Conservation (phyloP, 1,284 basidiomycete species). For the Trichosporon faecale region DNA sequence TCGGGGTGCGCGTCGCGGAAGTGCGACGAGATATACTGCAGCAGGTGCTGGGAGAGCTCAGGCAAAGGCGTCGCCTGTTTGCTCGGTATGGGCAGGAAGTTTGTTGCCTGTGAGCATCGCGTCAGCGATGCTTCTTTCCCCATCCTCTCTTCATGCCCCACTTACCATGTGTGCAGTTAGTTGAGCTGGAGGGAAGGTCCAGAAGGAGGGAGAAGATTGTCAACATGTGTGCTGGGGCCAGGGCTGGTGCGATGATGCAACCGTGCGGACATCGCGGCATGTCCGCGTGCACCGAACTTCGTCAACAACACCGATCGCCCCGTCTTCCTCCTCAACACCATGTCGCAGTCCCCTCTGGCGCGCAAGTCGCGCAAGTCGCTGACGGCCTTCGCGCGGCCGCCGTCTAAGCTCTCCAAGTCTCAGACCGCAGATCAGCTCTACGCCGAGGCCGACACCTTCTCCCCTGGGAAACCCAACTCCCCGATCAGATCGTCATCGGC, state of each 20-base stretch:
- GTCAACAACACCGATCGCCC: background rate
- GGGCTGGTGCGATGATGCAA: conserved; percentile 3
- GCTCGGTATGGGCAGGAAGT: conserved; percentile 72
- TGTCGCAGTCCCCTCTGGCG: conserved; percentile 49
- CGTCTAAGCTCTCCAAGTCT: conserved; percentile 37
- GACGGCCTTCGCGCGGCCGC: conserved; percentile 41
- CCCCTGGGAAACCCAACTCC: background rate
- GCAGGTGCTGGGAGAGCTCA: conserved; percentile 59
- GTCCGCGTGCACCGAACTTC: background rate
- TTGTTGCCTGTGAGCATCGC: conserved; percentile 43
- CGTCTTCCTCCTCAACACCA: conserved; percentile 12
- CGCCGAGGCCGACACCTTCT: background rate
- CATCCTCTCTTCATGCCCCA: background rate
- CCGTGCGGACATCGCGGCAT: background rate
- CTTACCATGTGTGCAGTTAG: background rate
- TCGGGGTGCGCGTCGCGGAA: conserved; percentile 80
- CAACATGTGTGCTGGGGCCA: background rate
- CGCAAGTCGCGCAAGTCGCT: conserved; percentile 37
- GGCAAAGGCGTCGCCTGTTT: conserved; percentile 67
- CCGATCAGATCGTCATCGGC: background rate
- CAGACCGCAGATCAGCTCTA: conserved; percentile 19
- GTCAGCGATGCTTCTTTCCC: background rate
- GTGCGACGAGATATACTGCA: conserved; percentile 65
- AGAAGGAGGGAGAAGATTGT: background rate
- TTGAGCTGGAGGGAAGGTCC: background rate